Base-by-base conservation (phyloP, 78 protist genomes). In the Dictyostelium firmibasis region DNA sequence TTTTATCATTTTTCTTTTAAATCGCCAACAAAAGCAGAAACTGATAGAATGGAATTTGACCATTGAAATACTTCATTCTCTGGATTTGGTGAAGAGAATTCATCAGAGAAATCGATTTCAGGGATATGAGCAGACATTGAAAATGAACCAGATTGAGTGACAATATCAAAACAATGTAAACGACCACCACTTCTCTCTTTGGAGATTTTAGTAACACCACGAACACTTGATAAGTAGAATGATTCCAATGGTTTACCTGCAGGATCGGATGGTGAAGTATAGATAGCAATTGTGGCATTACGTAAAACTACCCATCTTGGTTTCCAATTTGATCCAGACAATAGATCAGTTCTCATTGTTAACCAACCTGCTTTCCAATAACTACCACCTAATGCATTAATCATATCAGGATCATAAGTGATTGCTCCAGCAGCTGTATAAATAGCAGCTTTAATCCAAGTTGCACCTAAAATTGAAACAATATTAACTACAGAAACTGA, bases 351-450 rank as follows among this genome's bases (percentile, higher is more conserved):
- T 38, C 47, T 57, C 5, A 27, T 35, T 7, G 72, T 10, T 25
- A 88, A 33, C 93, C 93, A 88, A 31, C 93, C 93, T 2, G 81
- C 81, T 44, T 64, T 76, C 93, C 93, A 88, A 25, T 31, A 78
- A 11, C 57, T 47, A 6, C 93, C 93, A 29, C 77, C 50, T 3
- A 86, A 35, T 14, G 72, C 20, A 11, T 88, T 84, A 3, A 76
- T 81, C 29, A 20, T n/a, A 44, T 88, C 86, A 7, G 86, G 86
- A 23, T 88, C 93, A 44, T 88, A 88, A 1, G 67, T 25, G 2
- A 88, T 57, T 4, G 93, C 93, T 38, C 93, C 93, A 0, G 93
- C 93, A 43, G 81, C 93, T 4, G 81, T 76, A 44, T 88, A 88
- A 3, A 88, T 14, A 0, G 86, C 77, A 20, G 72, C 93, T 44